Base-by-base conservation (phyloP, 164 flowering plant genomes). In the Liriodendron chinense region DNA sequence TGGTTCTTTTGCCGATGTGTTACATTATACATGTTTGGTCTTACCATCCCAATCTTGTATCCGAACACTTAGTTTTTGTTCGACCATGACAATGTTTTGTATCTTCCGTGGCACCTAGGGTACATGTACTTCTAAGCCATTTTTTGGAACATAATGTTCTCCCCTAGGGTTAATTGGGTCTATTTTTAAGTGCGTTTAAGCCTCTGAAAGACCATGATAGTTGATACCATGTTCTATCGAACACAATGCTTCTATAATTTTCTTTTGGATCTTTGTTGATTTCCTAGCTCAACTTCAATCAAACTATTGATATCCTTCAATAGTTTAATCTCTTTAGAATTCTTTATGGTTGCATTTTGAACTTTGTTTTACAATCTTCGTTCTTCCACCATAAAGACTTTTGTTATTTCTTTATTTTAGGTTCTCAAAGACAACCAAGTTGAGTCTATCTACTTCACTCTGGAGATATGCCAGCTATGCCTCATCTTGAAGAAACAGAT, bases 401-500 rank as follows among this genome's bases (percentile, higher is more conserved):
- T 24, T 25, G 1, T 18, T 71, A 57, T 12, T 75, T 71, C n/a
- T 75, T 69, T 28, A 48, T 61, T 73, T 20, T 75, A 81, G 83
- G 74, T 62, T 56, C 24, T 61, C 7, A 47, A 68, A 53, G 62
- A 21, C 9, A 48, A 47, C 26, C 50, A 21, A 62, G 59, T 72
- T 69, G 69, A 12, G 50, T 12, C 25, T 5, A 12, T 78, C 64
- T 62, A 47, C 75, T 68, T 34, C 56, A 28, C 20, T 28, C 64
- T 72, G 6, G 47, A 62, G 25, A 26, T 28, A 70, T 70, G 66
- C 65, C 72, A 50, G 63, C 69, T 48, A 83, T 82, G 85, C 70
- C 85, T 68, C 43, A 24, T 70, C 14, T 79, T 78, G 75, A 70
- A 63, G 87, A 86, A 69, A 76, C 62, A 20, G 77, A 74, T 9